Base-by-base conservation (phyloP, 805 yeast genomes). In the Yarrowia osloensis region DNA sequence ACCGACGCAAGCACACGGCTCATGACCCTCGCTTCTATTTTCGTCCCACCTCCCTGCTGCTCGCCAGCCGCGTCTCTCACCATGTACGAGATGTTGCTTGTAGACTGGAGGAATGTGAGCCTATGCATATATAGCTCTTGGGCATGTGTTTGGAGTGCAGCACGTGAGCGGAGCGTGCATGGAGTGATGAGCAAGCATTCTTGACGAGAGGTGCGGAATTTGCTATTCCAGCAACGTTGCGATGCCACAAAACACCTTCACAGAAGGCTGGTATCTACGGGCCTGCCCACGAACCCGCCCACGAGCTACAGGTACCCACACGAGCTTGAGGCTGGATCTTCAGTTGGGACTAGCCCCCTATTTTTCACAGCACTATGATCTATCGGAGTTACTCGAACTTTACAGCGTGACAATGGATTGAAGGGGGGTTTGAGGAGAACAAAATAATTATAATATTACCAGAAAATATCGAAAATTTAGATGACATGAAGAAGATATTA, bases 81-180 rank as follows among this genome's bases (percentile, higher is more conserved):
- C n/a, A n/a, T n/a, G n/a, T 44, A 24, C 15, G 12, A 17, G 29
- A 42, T 11, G 28, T 42, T 42, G 47, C 47, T 24, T 22, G 49
- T n/a, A n/a, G n/a, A n/a, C 29, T 11, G 19, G 29, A 5, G 52
- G 52, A 46, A 46, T 46, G 52, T 46, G 33, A 46, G 52, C 15
- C 33, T 46, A 46, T 9, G 33, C 33, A 8, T 33, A 4, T 46
- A 26, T 24, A 17, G 22, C 33, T 28, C 21, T 26, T 46, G 52
- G 52, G 52, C 52, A 46, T 46, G 52, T 46, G 52, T n/a, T 28
- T 28, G 29, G 52, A 24, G 49, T 44, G 49, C 49, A 44, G 42
- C 21, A n/a, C 22, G 12, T n/a, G 42, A 37, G 42, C 42, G 22
- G 12, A 7, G 42, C n/a, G 42, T 37, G 39, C 39, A 35, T 35